Conservation (phyloP, 768 basidiomycete species). For the Agrocybe praecox region DNA sequence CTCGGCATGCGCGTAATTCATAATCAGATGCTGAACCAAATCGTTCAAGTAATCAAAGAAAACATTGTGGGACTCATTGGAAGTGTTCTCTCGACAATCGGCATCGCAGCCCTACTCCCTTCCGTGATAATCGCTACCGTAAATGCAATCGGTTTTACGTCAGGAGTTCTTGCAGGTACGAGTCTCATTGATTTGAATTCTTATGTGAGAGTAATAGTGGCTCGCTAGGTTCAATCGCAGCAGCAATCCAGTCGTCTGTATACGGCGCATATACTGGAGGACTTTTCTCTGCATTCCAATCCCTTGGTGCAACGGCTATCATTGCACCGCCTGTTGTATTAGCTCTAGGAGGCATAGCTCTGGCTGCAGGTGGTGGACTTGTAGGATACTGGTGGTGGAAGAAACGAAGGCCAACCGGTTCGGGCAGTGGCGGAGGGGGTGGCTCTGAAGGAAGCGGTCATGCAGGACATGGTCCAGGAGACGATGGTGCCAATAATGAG, state of each 20-base stretch:
- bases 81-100: neutral
- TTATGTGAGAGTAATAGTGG: neutral
- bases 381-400: neutral
- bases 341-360: neutral
- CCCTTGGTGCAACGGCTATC: constrained; percentile 12
- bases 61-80: neutral
- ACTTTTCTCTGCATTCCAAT: constrained; percentile 11
- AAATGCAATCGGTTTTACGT: constrained; percentile 12
- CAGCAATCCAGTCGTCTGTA: constrained; percentile 5
- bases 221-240: constrained; percentile 9
- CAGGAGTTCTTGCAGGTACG: constrained; percentile 11
- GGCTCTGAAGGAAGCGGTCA: too few species aligned
- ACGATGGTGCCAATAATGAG: too few species aligned
- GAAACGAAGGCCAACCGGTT: neutral
- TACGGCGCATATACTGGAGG: constrained; percentile 9
- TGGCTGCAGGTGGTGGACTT: neutral
- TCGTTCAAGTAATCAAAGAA: neutral
- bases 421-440: neutral
- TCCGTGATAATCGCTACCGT: neutral
- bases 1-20: too few species aligned
- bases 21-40: too few species aligned
- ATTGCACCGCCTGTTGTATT: neutral
- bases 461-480: too few species aligned
- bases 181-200: neutral
- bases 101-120: neutral